Base-by-base conservation (phyloP, 2,329 filamentous ascomycete genomes). In the Seiridium unicorne region DNA sequence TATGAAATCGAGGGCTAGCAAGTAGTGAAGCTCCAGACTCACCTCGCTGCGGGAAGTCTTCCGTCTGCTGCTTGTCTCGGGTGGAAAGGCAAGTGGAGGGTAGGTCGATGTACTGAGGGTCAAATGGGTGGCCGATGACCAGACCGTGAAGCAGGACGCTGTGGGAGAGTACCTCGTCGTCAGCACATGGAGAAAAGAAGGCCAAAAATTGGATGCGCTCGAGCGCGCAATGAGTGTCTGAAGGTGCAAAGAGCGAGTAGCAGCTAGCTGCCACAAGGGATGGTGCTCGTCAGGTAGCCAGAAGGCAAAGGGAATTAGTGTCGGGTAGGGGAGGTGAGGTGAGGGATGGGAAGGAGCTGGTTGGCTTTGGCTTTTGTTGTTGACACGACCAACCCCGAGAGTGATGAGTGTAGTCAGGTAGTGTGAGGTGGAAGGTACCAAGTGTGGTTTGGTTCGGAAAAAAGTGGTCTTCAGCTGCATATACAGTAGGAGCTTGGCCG, bases 261-360 rank as follows among this genome's bases (percentile, higher is more conserved):
- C 63, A 70, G 66, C 66, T 69, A 66, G 69, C 68, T 68, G 64
- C 66, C 58, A 70, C 66, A 61, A 66, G 68, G 62, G 62, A 63
- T 56, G 64, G 64, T 63, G 68, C 66, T 66, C 59, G 64, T 42
- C 65, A 62, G 63, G 61, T 64, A 64, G 63, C 60, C 63, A 62
- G 66, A 60, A 59, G 64, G 64, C 64, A 60, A 63, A 61, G 62
- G 47, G 63, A 61, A 62, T 58, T 55, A 61, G 64, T 63, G 36
- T 6, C 31, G 18, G 51, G 38, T 42, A 8, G 49, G n/a, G 31
- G 51, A 55, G 51, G n/a, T 51, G n/a, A 42, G 36, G 42, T 34
- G 44, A 49, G 44, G 46, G 36, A 58, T 49, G 46, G 35, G 55
- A 51, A 38, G 42, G 34, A n/a, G 44, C 31, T 47, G 40, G 31